A percentile compares a stretch with the other conserved stretches of the same genome.
These are phyloP conservation scores for Microdochium bolleyi DNA, from an alignment of 2,329 filamentous ascomycete genomes.

Conservation along the genomic window DNA sequence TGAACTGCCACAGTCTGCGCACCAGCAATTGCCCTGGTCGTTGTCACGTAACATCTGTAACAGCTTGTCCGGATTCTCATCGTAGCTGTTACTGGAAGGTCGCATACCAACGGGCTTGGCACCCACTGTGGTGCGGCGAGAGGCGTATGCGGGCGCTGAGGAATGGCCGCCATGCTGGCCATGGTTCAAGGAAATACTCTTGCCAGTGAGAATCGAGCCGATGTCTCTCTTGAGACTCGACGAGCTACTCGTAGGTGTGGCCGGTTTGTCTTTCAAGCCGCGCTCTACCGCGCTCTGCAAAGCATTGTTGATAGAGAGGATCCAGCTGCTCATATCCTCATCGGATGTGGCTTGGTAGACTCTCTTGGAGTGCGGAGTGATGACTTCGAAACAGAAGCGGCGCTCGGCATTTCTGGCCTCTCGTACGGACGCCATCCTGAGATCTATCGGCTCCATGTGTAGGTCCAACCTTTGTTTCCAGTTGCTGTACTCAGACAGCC, in stretches of 20 bases:
- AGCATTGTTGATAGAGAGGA: slow-evolving; percentile 91
- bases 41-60: slow-evolving; percentile 81
- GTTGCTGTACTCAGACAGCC: slow-evolving; percentile 95
- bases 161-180: slow-evolving; percentile 44
- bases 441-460: slow-evolving; percentile 95
- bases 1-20: slow-evolving; percentile 87
- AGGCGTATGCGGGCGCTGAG: slow-evolving; percentile 50
- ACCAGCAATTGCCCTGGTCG: slow-evolving; percentile 88
- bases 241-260: slow-evolving; percentile 32
- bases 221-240: slow-evolving; percentile 72
- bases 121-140: slow-evolving; percentile 83
- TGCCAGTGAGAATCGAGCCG: slow-evolving; percentile 86
- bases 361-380: slow-evolving; percentile 90
- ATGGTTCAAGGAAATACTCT: slow-evolving; percentile 62
- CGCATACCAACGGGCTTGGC: slow-evolving; percentile 69
- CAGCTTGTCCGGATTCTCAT: slow-evolving; percentile 78
- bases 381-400: slow-evolving; percentile 96
- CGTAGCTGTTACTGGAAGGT: slow-evolving; percentile 62
- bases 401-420: slow-evolving; percentile 92
- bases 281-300: slow-evolving; percentile 91
- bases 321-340: slow-evolving; percentile 98
- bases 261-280: slow-evolving; percentile 47
- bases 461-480: slow-evolving; percentile 97
- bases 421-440: slow-evolving; percentile 92
- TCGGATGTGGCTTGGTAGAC: slow-evolving; percentile 97